phyloP scores from a whole-genome alignment of 1,284 basidiomycete species.

The Cystobasidium slooffiae region DNA sequence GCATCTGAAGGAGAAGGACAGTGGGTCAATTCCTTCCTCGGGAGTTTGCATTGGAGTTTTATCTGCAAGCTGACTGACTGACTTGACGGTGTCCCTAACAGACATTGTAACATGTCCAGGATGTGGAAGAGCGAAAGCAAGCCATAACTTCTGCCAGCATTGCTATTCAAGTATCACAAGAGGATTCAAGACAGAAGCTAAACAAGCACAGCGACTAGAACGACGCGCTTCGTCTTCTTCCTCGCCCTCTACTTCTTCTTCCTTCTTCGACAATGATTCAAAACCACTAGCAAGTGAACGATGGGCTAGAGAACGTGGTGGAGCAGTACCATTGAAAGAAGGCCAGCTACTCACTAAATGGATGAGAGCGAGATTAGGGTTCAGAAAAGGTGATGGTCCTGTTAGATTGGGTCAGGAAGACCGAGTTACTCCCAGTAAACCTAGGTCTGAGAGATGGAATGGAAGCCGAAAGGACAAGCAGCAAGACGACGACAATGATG shows the following conservation, averaged over 20 bases:
- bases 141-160: constrained; percentile 82
- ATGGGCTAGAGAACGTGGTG: constrained; percentile 28
- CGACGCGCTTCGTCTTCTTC: constrained; percentile 1
- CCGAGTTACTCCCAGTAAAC: not conserved
- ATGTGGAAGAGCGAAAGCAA: constrained; percentile 85
- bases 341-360: constrained; percentile 39
- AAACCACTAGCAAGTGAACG: constrained; percentile 10
- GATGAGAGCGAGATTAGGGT: constrained; percentile 37
- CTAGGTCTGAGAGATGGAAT: not conserved
- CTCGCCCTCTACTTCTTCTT: constrained; percentile 10
- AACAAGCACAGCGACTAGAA: constrained; percentile 1
- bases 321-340: constrained; percentile 25
- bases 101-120: constrained; percentile 90
- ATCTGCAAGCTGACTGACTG: not conserved
- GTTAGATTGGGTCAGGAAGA: constrained; percentile 32
- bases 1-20: constrained; percentile 89
- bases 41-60: no score
- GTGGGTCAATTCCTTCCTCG: constrained; percentile 62
- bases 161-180: constrained; percentile 81
- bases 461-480: not conserved
- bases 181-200: constrained; percentile 56
- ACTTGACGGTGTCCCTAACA: constrained; percentile 56
- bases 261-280: not conserved
- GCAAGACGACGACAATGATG: constrained; percentile 21
- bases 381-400: constrained; percentile 13